Conservation (phyloP, 768 basidiomycete genomes). For the Podaxis sp. region DNA sequence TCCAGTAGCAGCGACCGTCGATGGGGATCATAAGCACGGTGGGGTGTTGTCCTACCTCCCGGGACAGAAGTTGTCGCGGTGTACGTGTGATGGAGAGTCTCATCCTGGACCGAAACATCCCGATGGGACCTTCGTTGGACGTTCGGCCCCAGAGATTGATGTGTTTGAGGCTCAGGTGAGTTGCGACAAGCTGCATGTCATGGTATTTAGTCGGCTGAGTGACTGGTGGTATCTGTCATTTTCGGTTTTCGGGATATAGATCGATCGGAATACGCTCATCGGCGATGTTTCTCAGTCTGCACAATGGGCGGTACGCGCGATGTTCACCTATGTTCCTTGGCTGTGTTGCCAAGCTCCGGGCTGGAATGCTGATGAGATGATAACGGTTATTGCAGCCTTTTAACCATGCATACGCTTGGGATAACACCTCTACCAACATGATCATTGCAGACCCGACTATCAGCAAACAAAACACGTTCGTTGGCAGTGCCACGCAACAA, state of each 20-base stretch:
- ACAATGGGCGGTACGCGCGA: constrained; percentile 67
- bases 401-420: constrained; percentile 67
- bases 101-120: constrained; percentile 79
- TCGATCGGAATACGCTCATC: constrained; percentile 36
- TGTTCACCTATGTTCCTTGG: not conserved
- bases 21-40: constrained; percentile 47
- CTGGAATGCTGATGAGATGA: not conserved
- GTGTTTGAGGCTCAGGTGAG: constrained; percentile 76
- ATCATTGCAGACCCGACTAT: constrained; percentile 52
- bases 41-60: constrained; percentile 66
- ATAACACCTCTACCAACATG: constrained; percentile 55
- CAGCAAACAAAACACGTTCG: constrained; percentile 56
- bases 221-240: not conserved
- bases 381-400: constrained; percentile 49
- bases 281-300: constrained; percentile 79
- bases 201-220: not conserved
- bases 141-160: constrained; percentile 88
- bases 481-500: constrained; percentile 71
- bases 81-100: constrained; percentile 77
- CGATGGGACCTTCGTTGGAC: constrained; percentile 75
- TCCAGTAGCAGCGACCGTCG: constrained; percentile 56
- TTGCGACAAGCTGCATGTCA: not conserved
- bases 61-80: constrained; percentile 80
- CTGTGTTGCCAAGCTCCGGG: not conserved
- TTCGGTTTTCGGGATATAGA: constrained; percentile 26